Base-by-base conservation (phyloP, 202 grass and related monocot species). In the Schoenoplectus triqueter region DNA sequence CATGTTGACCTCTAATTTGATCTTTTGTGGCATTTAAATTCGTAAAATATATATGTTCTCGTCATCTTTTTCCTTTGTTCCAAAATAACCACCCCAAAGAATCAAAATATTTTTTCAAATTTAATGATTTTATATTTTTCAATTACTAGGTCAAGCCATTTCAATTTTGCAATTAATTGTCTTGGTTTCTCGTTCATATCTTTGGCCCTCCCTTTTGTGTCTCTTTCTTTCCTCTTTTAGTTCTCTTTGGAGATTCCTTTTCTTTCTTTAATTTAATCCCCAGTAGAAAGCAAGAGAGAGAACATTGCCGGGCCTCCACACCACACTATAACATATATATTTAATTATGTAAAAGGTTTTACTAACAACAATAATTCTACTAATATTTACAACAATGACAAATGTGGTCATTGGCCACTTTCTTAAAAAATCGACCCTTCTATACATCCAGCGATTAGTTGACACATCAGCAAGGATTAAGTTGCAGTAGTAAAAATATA, bases 251-350 rank as follows among this genome's bases (percentile, higher is more conserved):
- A 15, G 7, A 11, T 40, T 76, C 45, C 39, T 44, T 47, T 66
- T 47, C 59, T 66, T 47, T 31, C 5, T 66, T 66, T 66, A 13
- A 0, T 50, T 72, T 50, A 77, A 78, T 47, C 66, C 20, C 69
- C 69, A 63, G 55, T 66, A 78, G 13, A 59, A 67, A 39, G 42
- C 18, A 72, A 57, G 31, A 46, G 49, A 10, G 60, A 68, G 80
- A 91, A 84, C 86, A 90, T 88, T 64, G 85, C 69, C 9, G 9
- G 71, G 66, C 82, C 88, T 92, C 89, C 73, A 93, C 80, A 89
- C 46, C 73, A 85, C 80, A 80, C 40, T 49, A 2, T 55, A 55
- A 55, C 7, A 61, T 84, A 84, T 83, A 84, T 86, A 17, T 49
- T 18, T 15, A 7, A 40, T 9, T 52, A 69, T 49, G 31, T 31